Evolutionary conservation across 768 basidiomycete genomes (phyloP).

Genomic region (Rubroboletus pulcherrimus): DNA sequence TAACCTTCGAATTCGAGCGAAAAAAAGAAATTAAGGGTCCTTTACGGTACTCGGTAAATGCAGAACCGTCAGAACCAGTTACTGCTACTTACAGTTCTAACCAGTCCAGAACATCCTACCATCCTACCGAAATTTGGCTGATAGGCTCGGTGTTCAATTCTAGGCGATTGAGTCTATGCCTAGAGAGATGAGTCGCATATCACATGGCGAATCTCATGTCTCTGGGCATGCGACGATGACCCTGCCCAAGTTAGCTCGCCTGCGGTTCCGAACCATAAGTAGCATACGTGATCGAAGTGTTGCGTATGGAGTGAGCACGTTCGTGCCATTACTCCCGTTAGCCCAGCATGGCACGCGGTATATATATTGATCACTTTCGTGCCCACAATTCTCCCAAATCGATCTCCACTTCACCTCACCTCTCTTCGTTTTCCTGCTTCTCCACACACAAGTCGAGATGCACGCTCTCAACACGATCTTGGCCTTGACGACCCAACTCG

Average conservation of each 20-base stretch:
- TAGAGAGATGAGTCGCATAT: too few relatives aligned
- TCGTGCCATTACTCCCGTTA: neutral
- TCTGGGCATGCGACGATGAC: neutral
- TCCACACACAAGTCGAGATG: constrained; percentile 3
- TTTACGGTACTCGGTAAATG: too few relatives aligned
- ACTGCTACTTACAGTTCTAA: too few relatives aligned
- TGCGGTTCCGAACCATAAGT: neutral
- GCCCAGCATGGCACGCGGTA: neutral
- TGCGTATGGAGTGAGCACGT: neutral
- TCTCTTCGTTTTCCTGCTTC: neutral
- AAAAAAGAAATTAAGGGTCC: too few relatives aligned
- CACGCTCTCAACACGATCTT: neutral
- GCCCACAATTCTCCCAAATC: neutral
- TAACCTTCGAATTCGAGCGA: too few relatives aligned
- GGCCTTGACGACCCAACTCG: neutral
- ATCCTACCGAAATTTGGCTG: too few relatives aligned
- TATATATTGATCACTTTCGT: neutral
- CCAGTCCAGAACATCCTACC: too few relatives aligned
- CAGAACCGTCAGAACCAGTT: too few relatives aligned
- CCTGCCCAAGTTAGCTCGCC: neutral
- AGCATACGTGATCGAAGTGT: too few relatives aligned
- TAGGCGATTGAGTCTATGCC: neutral
- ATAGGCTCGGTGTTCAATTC: too few relatives aligned
- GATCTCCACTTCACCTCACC: neutral
- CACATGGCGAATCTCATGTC: neutral